phyloP scores from a whole-genome alignment of 1,139 yeast genomes.

The Pichia sp. region DNA sequence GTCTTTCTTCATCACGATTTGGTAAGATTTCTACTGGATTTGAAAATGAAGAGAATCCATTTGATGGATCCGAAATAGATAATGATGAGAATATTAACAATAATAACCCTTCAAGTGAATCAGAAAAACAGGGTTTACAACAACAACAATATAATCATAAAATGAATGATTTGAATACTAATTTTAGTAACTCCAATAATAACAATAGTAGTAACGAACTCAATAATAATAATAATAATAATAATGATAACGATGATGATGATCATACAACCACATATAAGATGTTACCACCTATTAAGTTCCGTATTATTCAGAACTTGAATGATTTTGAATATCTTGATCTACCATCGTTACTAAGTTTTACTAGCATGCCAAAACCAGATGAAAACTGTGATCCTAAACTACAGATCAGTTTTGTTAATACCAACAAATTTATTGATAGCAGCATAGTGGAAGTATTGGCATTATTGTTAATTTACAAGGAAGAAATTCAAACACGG shows the following conservation, averaged over 20 bases:
- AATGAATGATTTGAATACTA: neutral
- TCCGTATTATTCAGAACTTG: slow-evolving; percentile 56
- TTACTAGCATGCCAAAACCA: slow-evolving; percentile 17
- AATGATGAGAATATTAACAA: slow-evolving; percentile 1
- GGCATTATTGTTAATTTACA: slow-evolving; percentile 24
- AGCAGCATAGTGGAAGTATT: slow-evolving; percentile 25
- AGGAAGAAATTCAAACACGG: slow-evolving; percentile 28
- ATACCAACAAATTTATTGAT: slow-evolving; percentile 28
- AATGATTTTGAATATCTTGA: slow-evolving; percentile 38
- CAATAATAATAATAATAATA: slow-evolving; percentile 2
- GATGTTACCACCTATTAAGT: slow-evolving; percentile 40
- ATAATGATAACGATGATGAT: neutral
- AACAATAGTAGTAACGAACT: neutral
- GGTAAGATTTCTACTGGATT: neutral
- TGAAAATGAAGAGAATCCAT: slow-evolving; percentile 23
- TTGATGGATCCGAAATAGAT: slow-evolving; percentile 30
- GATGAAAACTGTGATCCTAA: slow-evolving; percentile 13
- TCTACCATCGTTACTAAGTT: slow-evolving; percentile 21
- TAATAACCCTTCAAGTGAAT: neutral
- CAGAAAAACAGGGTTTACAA: too few species aligned
- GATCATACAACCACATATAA: neutral
- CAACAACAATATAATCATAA: too few species aligned
- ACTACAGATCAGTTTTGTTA: slow-evolving; percentile 17
- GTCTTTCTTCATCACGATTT: slow-evolving; percentile 20
- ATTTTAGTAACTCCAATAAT: neutral